Evolutionary conservation across 2,329 filamentous ascomycete species (phyloP).

Genomic region (Fusarium equiseti): DNA sequence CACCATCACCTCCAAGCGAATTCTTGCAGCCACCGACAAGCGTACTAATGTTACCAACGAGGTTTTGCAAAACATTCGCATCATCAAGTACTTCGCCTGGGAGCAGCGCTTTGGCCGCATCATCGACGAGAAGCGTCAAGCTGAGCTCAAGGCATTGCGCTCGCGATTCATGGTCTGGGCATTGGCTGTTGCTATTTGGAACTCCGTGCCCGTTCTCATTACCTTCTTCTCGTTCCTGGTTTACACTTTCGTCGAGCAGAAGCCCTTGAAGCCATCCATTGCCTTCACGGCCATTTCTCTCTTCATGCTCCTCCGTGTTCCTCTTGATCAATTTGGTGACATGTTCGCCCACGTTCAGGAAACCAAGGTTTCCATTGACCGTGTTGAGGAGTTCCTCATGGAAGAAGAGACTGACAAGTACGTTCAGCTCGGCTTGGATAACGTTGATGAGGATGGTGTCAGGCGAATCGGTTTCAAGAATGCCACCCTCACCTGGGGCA

Average conservation of each 20-base stretch:
- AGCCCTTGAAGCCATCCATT: slow-evolving; percentile 88
- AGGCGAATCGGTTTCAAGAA: slow-evolving; percentile 86
- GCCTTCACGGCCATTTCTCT: slow-evolving; percentile 97
- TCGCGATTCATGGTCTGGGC: slow-evolving; percentile 93
- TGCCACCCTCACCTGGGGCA: slow-evolving; percentile 91
- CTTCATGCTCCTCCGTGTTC: slow-evolving; percentile 92
- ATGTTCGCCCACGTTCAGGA: slow-evolving; percentile 99
- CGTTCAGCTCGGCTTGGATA: slow-evolving; percentile 79
- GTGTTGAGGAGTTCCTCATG: slow-evolving; percentile 91
- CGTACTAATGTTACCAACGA: slow-evolving; percentile 97
- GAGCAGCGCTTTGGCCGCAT: slow-evolving; percentile 88
- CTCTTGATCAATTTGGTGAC: slow-evolving; percentile 94
- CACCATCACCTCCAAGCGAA: slow-evolving; percentile 86
- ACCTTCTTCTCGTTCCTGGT: slow-evolving; percentile 96
- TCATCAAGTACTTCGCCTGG: slow-evolving; percentile 99
- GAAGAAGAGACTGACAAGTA: slow-evolving; percentile 99
- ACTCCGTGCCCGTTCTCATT: slow-evolving; percentile 92
- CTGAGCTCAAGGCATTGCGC: slow-evolving; percentile 82
- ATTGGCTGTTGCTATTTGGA: slow-evolving; percentile 92
- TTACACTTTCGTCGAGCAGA: slow-evolving; percentile 90
- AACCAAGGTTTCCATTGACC: slow-evolving; percentile 95
- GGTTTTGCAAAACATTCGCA: slow-evolving; percentile 95
- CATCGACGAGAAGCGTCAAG: slow-evolving; percentile 87
- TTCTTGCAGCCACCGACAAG: slow-evolving; percentile 93
- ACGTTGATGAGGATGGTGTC: slow-evolving; percentile 75